Base-by-base conservation (phyloP, 805 yeast species). In the Starmerella kuoi region DNA sequence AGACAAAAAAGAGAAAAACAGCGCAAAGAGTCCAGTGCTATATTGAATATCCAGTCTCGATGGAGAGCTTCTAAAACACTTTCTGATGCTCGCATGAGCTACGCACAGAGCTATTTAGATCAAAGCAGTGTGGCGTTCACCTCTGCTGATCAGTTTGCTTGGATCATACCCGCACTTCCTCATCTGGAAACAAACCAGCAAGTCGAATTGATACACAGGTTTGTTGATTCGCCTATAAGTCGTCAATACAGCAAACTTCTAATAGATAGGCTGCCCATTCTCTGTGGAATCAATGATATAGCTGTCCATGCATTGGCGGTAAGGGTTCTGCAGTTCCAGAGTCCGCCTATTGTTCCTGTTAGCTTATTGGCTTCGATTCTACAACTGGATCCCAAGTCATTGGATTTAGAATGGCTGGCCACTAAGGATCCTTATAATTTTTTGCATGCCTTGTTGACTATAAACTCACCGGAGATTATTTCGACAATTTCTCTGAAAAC, bases 1-100 rank as follows among this genome's bases (percentile, higher is more conserved):
- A 67, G 96, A 31, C 69, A 67, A 44, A 70, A 69, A 45, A 69
- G 96, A 44, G 86, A 81, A 44, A 57, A 63, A 25, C 69, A 63
- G 14, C 67, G 82, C 19, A 53, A 57, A 12, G 70, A 67, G 37
- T 72, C 68, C 31, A 63, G 59, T 28, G 72, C 83, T 1, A 76
- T 75, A 0, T 42, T 50, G 1, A 40, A 58, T 5, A 57, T 87
- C 28, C 88, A 80, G 54, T 53, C 64, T 2, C 55, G 63, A 11
- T 63, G 75, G 8, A 60, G 76, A 20, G 56, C 67, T 17, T 62
- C 17, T 12, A 5, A 23, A 9, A 17, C 17, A 5, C 21, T 34
- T 11, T 3, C 3, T 5, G 19, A 14, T 8, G 44, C 37, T 5
- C 36, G 47, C 24, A 38, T 28, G 3, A 41, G 17, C 3, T 11